These are phyloP conservation scores for Diaporthe sp. DNA, from an alignment of 2,329 filamentous ascomycete species.

Conservation along the genomic window DNA sequence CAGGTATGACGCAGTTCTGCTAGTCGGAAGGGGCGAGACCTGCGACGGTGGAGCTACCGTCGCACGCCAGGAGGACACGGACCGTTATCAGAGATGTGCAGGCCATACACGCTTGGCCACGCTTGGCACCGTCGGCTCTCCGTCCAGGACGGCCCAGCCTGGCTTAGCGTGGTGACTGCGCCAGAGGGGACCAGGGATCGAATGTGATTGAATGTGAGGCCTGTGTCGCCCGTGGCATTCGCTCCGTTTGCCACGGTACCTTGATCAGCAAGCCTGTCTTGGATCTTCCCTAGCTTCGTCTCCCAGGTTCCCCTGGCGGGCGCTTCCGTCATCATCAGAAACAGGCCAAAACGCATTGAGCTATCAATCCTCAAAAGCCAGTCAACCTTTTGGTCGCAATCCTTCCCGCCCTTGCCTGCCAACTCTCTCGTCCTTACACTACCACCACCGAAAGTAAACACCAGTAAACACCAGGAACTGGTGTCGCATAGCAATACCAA, in stretches of 20 bases:
- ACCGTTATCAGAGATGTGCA: slow-evolving; percentile 19
- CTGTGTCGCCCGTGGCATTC: not conserved
- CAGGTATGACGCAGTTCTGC: not conserved
- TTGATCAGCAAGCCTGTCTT: not conserved
- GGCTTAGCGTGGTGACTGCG: slow-evolving; percentile 12
- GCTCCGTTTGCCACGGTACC: slow-evolving; percentile 17
- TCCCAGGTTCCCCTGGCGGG: slow-evolving; percentile 28
- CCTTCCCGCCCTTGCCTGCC: slow-evolving; percentile 10
- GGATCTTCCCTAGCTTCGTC: slow-evolving; percentile 16
- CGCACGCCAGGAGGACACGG: not conserved
- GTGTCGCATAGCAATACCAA: slow-evolving; percentile 6
- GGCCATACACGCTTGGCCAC: not conserved
- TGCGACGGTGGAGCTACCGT: slow-evolving; percentile 9
- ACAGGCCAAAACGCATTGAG: not conserved
- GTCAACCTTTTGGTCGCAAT: slow-evolving; percentile 9
- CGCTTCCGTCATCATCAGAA: slow-evolving; percentile 29
- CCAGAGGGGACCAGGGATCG: not conserved
- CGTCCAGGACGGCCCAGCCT: slow-evolving; percentile 1
- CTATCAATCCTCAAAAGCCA: slow-evolving; percentile 11
- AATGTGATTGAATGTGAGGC: not conserved
- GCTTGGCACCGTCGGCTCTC: slow-evolving; percentile 5
- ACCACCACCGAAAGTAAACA: slow-evolving; percentile 14
- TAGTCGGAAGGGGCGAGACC: slow-evolving; percentile 24
- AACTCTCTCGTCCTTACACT: not conserved
- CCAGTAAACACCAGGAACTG: not conserved